Evolutionary conservation across 768 basidiomycete genomes (phyloP).

Genomic region (Austroboletus festivus): DNA sequence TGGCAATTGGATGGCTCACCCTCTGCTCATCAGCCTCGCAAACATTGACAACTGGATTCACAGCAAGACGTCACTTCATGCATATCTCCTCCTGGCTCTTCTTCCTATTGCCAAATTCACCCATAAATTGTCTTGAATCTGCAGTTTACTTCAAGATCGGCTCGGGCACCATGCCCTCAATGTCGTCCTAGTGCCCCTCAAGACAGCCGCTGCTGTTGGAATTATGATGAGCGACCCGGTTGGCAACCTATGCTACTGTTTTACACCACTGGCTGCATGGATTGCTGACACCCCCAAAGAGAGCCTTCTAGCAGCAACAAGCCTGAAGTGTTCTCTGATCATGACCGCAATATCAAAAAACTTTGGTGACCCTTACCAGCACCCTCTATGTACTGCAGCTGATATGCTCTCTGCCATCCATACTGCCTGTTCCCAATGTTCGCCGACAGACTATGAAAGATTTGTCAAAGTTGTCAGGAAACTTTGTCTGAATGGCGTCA

Average conservation of each 20-base stretch:
- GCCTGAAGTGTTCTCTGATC: constrained; percentile 31
- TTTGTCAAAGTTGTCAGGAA: neutral
- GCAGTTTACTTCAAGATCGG: constrained; percentile 20
- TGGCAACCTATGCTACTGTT: constrained; percentile 17
- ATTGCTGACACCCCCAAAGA: constrained; percentile 35
- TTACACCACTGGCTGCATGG: constrained; percentile 28
- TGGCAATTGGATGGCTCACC: neutral
- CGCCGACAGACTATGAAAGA: neutral
- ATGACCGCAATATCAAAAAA: constrained; percentile 30
- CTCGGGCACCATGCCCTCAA: constrained; percentile 26
- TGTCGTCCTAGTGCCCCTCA: constrained; percentile 29
- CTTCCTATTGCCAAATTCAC: constrained; percentile 19
- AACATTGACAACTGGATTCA: neutral
- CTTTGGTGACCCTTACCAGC: constrained; percentile 18
- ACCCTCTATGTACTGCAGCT: constrained; percentile 22
- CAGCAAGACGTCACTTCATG: neutral
- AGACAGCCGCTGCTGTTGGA: constrained; percentile 27
- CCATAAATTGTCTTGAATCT: neutral
- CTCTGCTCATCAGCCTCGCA: neutral
- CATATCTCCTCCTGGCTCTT: constrained; percentile 14
- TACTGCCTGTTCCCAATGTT: too few relatives aligned
- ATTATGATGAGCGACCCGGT: constrained; percentile 28
- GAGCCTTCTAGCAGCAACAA: constrained; percentile 21
- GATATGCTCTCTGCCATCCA: constrained; percentile 22
- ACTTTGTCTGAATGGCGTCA: constrained; percentile 1